Evolutionary conservation across 2,329 filamentous ascomycete species (phyloP).

Genomic region (Aureobasidium vineae): DNA sequence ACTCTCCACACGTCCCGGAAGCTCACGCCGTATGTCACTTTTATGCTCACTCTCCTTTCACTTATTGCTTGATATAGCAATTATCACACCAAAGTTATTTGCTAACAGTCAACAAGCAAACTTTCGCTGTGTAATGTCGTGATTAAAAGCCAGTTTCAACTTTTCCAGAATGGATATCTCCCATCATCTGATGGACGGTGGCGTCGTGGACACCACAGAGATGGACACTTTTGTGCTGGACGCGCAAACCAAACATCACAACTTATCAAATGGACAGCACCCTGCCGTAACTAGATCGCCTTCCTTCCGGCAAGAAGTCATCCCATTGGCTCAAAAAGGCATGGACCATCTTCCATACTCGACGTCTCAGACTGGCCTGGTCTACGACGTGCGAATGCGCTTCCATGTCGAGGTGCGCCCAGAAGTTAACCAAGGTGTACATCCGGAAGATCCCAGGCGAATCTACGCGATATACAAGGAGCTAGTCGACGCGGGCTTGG

Average conservation of each 20-base stretch:
- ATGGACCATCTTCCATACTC: conserved; percentile 42
- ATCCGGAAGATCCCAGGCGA: conserved; percentile 89
- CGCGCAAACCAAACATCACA: not conserved
- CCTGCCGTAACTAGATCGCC: not conserved
- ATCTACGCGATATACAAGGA: conserved; percentile 93
- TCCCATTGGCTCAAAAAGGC: conserved; percentile 29
- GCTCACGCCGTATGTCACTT: conserved; percentile 3
- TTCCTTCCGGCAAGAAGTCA: conserved; percentile 12
- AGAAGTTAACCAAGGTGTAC: conserved; percentile 61
- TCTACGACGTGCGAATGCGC: conserved; percentile 93
- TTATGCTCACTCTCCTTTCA: not conserved
- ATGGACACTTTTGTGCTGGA: conserved; percentile 9
- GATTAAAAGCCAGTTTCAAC: not conserved
- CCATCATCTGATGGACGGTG: conserved; percentile 20
- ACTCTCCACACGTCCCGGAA: not conserved
- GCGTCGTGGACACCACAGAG: conserved; percentile 16
- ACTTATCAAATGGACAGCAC: conserved; percentile 13
- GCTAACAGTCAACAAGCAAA: conserved; percentile 4
- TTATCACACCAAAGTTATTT: not conserved
- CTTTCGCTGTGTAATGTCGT: not conserved
- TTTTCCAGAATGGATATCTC: conserved; percentile 1
- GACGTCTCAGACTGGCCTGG: conserved; percentile 46
- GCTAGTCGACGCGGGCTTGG: conserved; percentile 75
- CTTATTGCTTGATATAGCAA: conserved; percentile 2
- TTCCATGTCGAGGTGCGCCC: conserved; percentile 74